A percentile compares a stretch with the other conserved stretches of the same genome.
Conservation (phyloP, 805 yeast species). For the Kluyveromyces wickerhamii region DNA sequence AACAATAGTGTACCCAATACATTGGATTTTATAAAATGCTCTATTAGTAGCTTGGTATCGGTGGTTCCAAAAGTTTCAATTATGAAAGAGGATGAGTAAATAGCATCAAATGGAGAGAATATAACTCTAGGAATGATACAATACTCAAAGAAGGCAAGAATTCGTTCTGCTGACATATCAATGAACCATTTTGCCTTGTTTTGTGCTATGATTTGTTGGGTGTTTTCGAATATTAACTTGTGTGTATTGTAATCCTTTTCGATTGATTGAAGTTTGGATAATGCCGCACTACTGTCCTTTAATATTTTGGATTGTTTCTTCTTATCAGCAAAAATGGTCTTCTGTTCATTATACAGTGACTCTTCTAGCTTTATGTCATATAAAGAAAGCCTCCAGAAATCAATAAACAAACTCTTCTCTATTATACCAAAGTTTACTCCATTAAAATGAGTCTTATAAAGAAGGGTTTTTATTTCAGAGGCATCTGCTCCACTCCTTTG, state of each 20-base stretch:
- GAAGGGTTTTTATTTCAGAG: conserved; percentile 7
- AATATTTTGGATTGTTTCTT: conserved; percentile 8
- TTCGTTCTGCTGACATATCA: conserved; percentile 15
- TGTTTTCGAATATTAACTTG: conserved; percentile 13
- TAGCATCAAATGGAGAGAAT: conserved; percentile 78
- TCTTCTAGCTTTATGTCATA: conserved; percentile 59
- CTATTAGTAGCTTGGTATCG: conserved; percentile 35
- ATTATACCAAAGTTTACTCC: conserved; percentile 26
- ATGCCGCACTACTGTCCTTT: conserved; percentile 14
- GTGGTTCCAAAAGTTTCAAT: conserved; percentile 40
- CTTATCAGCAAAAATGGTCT: conserved; percentile 13
- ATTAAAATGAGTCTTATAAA: conserved; percentile 11
- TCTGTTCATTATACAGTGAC: conserved; percentile 42
- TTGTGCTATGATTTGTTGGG: conserved; percentile 7
- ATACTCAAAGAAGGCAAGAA: conserved; percentile 40
- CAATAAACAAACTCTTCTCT: conserved; percentile 38
- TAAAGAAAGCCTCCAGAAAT: conserved; percentile 68
- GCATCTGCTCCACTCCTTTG: conserved; percentile 9
- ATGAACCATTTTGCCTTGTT: conserved; percentile 13
- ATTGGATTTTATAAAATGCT: conserved; percentile 40
- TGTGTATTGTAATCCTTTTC: conserved; percentile 17
- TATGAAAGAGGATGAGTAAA: conserved; percentile 56
- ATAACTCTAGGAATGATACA: conserved; percentile 72
- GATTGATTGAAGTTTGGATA: conserved; percentile 14
- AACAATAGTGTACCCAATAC: conserved; percentile 52